Percentiles rank a stretch among this genome's conserved stretches.
Evolutionary conservation across 306 rosid genomes (phyloP).

Genomic region (Medicago truncatula): DNA sequence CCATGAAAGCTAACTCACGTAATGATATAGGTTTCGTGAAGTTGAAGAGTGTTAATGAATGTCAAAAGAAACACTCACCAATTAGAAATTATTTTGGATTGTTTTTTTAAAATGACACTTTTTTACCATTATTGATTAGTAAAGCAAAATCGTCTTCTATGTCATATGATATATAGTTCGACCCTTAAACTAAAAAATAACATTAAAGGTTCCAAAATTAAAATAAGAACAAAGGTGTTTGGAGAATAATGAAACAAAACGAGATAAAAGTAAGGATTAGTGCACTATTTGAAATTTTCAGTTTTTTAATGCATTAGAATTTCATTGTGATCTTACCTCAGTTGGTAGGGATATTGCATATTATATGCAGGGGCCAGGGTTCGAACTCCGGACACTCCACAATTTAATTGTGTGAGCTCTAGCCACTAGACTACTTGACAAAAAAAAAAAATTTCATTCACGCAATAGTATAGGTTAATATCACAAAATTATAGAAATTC

Average conservation of each 20-base stretch:
- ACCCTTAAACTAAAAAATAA: constrained; percentile 1
- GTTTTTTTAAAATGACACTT: constrained; percentile 38
- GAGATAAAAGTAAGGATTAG: background rate
- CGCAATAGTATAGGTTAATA: no score
- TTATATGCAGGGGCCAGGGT: no score
- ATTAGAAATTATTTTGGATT: constrained; percentile 38
- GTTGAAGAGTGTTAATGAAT: constrained; percentile 33
- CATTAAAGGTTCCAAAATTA: background rate
- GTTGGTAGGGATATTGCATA: no score
- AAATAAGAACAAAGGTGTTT: background rate
- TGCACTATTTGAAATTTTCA: no score
- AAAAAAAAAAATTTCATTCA: no score
- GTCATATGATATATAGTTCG: constrained; percentile 23
- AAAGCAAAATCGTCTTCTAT: constrained; percentile 27
- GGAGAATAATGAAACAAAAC: no score
- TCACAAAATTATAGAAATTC: no score
- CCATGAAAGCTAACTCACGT: constrained; percentile 38
- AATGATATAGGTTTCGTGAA: constrained; percentile 27
- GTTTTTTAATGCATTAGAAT: no score
- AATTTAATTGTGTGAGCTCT: no score
- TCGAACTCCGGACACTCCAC: no score
- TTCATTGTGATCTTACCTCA: no score
- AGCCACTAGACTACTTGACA: no score
- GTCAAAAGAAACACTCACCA: constrained; percentile 45
- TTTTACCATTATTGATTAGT: constrained; percentile 39